Base-by-base conservation (phyloP, 1,284 basidiomycete genomes). In the Anthracocystis setariae region DNA sequence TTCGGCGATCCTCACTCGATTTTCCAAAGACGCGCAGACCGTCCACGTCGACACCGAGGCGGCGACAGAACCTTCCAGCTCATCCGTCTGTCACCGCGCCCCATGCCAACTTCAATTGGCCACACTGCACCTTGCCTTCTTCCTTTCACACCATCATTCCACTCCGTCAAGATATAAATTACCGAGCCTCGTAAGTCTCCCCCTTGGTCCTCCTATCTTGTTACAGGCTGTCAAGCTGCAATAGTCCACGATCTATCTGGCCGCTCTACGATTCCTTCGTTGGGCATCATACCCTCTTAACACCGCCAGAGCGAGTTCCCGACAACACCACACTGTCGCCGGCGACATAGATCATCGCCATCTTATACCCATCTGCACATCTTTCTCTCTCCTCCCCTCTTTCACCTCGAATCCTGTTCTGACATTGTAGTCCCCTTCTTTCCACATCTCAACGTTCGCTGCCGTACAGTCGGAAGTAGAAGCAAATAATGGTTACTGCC, bases 121-220 rank as follows among this genome's bases (percentile, higher is more conserved):
- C n/a, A 39, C 33, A 24, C 32, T 45, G 43, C 10, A 21, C 42
- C 32, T 33, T 20, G 21, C 40, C 35, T 38, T 43, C 56, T 44
- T 32, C 33, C 29, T 40, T 43, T 15, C 39, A 37, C 49, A 48
- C 48, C 64, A 67, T 67, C 58, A 65, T 45, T 48, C 56, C 39
- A 40, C 20, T 27, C 23, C 63, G 43, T 67, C 64, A 56, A 60
- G 63, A 66, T 66, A 66, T 55, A 66, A 59, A 66, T 56, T 66
- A 39, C 56, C 56, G 56, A 43, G 47, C 23, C 47, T 55, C 52
- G 63, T 66, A 66, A 66, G 63, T 66, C 20, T 40, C 9, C 2
- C 5, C 3, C 37, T 27, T 33, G 13, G 18, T 42, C 15, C 18
- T 27, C 27, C 52, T 29, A 8, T 8, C 43, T 24, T 42, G 20